phyloP scores from a whole-genome alignment of 2,329 filamentous ascomycete species.

The Aspergillus viridinutans region DNA sequence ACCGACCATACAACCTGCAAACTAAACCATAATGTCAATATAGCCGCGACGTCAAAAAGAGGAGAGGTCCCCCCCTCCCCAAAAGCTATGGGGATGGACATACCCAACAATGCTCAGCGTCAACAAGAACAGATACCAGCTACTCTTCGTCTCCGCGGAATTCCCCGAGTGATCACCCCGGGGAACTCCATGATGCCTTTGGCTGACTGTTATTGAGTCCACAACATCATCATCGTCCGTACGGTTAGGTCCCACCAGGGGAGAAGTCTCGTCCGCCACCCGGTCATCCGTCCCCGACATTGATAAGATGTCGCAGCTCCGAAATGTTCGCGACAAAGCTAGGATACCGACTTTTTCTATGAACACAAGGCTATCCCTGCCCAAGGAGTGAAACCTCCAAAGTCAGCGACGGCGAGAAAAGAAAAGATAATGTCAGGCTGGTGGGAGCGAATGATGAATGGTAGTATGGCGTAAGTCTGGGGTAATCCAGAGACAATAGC shows the following conservation, averaged over 20 bases:
- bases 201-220: constrained; percentile 12
- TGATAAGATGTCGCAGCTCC: neutral
- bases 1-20: constrained; percentile 95
- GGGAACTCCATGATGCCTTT: constrained; percentile 15
- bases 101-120: constrained; percentile 78
- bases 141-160: constrained; percentile 63
- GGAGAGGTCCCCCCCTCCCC: neutral
- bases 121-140: constrained; percentile 79
- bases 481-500: neutral
- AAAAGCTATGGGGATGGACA: constrained; percentile 18
- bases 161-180: constrained; percentile 41
- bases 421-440: too few relatives aligned
- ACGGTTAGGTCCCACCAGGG: constrained; percentile 24
- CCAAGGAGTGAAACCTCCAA: neutral
- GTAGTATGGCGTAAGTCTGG: neutral
- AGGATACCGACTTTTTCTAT: neutral
- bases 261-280: constrained; percentile 23
- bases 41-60: neutral
- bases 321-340: neutral
- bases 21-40: constrained; percentile 35
- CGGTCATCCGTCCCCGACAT: constrained; percentile 16
- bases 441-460: neutral
- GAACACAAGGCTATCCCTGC: neutral
- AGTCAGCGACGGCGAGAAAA: too few relatives aligned
- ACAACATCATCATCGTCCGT: constrained; percentile 16